Conservation (phyloP, 2,329 filamentous ascomycete genomes). For the Cladosporium sp. region DNA sequence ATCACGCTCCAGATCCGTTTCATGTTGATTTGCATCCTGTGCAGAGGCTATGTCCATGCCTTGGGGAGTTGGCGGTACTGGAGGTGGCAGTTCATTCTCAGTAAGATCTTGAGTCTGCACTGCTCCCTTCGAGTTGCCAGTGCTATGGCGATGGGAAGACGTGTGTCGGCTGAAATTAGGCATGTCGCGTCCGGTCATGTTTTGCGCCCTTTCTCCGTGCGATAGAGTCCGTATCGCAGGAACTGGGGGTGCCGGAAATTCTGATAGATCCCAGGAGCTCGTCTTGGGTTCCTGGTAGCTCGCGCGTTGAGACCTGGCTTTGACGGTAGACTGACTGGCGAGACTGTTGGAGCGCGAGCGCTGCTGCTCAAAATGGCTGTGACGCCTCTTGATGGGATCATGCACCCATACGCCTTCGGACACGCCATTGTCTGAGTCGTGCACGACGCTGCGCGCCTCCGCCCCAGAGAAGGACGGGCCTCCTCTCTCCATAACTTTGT, state of each 20-base stretch:
- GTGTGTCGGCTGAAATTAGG: conserved; percentile 3
- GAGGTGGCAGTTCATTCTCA: background rate
- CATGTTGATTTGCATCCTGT: background rate
- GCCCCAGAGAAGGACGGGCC: background rate
- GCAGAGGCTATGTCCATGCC: background rate
- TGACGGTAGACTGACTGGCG: conserved; percentile 12
- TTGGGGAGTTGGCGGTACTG: background rate
- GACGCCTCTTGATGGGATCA: conserved; percentile 10
- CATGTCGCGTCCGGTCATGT: background rate
- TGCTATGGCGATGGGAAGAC: background rate
- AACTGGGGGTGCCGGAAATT: background rate
- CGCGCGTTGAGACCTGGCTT: conserved; percentile 18
- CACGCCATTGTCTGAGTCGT: conserved; percentile 7
- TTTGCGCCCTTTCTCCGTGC: background rate
- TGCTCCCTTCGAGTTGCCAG: conserved; percentile 4
- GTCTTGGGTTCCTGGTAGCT: conserved; percentile 21
- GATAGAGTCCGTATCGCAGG: background rate
- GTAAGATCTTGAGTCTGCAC: conserved; percentile 1
- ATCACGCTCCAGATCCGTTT: background rate
- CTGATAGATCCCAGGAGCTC: background rate
- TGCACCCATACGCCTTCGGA: conserved; percentile 8
- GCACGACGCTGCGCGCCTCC: conserved; percentile 6
- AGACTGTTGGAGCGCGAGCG: conserved; percentile 14
- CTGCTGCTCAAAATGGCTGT: conserved; percentile 24
- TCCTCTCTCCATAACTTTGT: background rate